Conservation (phyloP, 108 stramenopile species). For the Pseudonitzschia multiseries region DNA sequence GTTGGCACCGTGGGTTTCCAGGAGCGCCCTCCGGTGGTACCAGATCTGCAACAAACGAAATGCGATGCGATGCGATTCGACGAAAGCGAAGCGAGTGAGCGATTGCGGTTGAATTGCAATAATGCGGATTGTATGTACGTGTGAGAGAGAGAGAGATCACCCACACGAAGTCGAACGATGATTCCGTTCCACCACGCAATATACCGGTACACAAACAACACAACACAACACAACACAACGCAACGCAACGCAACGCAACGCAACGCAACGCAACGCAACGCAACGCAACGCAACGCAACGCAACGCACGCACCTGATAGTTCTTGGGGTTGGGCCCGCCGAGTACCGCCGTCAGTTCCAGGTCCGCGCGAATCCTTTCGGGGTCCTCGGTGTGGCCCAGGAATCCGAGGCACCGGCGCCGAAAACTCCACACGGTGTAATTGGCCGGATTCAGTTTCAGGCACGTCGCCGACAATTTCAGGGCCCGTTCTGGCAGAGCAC, state of each 20-base stretch:
- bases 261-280: background rate
- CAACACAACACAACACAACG: no score
- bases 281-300: background rate
- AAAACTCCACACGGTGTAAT: conserved; percentile 97
- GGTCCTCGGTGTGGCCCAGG: conserved; percentile 14
- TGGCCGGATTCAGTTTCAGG: conserved; percentile 89
- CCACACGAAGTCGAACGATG: no score
- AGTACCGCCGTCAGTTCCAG: conserved; percentile 71
- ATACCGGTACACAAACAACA: background rate
- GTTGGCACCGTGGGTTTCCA: conserved; percentile 52
- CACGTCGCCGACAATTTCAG: conserved; percentile 81
- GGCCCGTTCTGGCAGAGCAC: conserved; percentile 49
- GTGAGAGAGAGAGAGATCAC: no score
- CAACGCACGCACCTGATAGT: conserved; percentile 92
- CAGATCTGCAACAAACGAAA: background rate
- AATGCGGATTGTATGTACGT: no score
- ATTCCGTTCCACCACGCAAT: background rate
- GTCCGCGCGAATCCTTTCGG: conserved; percentile 46
- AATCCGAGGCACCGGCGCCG: conserved; percentile 70
- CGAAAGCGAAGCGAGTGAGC: no score
- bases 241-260: background rate
- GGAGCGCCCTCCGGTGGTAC: conserved; percentile 92
- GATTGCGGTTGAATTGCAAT: no score
- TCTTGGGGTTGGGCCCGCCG: conserved; percentile 96
- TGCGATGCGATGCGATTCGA: background rate